Conservation (phyloP, 75 land plant species). For the Cunninghamia lanceolata region DNA sequence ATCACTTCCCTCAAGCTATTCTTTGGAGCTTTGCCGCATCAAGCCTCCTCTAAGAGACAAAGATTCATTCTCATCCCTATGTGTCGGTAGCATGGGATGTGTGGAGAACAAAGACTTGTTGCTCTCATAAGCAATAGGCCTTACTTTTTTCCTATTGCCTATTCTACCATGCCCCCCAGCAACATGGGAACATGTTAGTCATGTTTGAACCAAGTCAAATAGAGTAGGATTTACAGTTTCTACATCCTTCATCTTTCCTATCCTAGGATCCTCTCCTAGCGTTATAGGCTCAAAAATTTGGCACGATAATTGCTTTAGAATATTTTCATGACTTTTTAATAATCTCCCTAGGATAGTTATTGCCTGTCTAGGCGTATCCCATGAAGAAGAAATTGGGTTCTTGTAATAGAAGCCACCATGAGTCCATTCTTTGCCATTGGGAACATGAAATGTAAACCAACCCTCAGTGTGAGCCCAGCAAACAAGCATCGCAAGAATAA, state of each 20-base stretch:
- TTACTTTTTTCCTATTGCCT: constrained; percentile 31
- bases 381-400: constrained; percentile 65
- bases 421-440: constrained; percentile 80
- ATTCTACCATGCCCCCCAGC: constrained; percentile 22
- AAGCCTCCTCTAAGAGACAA: constrained; percentile 33
- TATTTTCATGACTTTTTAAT: too few species aligned
- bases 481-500: too few species aligned
- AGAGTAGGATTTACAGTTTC: too few species aligned
- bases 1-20: constrained; percentile 41
- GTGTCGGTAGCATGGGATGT: constrained; percentile 35
- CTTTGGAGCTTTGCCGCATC: constrained; percentile 21
- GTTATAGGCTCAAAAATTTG: too few species aligned
- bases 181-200: too few species aligned
- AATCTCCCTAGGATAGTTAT: constrained; percentile 60
- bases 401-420: constrained; percentile 75
- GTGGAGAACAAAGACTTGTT: constrained; percentile 41
- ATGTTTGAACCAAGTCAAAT: too few species aligned
- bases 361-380: constrained; percentile 91
- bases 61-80: too few species aligned
- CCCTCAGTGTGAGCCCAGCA: constrained; percentile 94
- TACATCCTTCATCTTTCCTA: too few species aligned
- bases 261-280: too few species aligned
- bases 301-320: too few species aligned
- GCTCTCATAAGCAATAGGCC: constrained; percentile 31
- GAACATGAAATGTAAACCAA: constrained; percentile 92